A percentile compares a stretch with the other conserved stretches of the same genome.
These are phyloP conservation scores for Aspergillus biplanus DNA, from an alignment of 495 filamentous ascomycete species.

Conservation along the genomic window DNA sequence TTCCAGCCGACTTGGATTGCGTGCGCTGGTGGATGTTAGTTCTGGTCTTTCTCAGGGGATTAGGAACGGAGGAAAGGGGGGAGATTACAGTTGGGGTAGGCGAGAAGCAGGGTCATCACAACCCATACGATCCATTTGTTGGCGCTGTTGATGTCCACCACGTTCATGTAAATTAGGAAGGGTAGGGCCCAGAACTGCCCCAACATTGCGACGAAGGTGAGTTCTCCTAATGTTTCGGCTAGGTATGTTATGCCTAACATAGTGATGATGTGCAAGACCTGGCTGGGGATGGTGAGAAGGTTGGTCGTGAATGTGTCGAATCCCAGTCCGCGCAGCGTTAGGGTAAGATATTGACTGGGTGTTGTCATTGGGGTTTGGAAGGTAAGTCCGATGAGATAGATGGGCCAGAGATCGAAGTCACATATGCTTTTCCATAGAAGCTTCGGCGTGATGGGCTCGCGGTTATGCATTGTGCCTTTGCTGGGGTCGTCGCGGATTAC, in stretches of 20 bases:
- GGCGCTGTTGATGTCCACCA: constrained; percentile 39
- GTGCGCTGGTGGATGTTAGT: constrained; percentile 30
- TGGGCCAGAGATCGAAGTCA: constrained; percentile 62
- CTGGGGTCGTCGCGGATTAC: constrained; percentile 65
- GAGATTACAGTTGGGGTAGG: constrained; percentile 53
- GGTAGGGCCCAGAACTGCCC: constrained; percentile 58
- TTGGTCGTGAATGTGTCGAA: constrained; percentile 57
- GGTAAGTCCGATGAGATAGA: constrained; percentile 56
- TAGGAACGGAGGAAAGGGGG: not conserved
- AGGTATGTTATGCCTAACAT: constrained; percentile 44
- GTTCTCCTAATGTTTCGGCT: constrained; percentile 47
- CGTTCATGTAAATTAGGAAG: constrained; percentile 51
- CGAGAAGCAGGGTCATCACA: constrained; percentile 51
- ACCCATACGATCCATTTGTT: constrained; percentile 56
- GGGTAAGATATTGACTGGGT: constrained; percentile 49
- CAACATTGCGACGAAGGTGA: constrained; percentile 50
- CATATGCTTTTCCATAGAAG: constrained; percentile 48
- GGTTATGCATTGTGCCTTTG: constrained; percentile 65
- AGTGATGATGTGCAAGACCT: constrained; percentile 38
- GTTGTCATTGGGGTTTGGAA: constrained; percentile 53
- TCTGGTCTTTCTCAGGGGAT: not conserved
- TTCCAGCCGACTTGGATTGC: constrained; percentile 67
- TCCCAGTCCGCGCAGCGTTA: constrained; percentile 53
- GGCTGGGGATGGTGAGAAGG: constrained; percentile 61
- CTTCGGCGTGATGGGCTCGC: constrained; percentile 48